phyloP scores from a whole-genome alignment of 352 stramenopile genomes.

The Aphanomyces stellatus region DNA sequence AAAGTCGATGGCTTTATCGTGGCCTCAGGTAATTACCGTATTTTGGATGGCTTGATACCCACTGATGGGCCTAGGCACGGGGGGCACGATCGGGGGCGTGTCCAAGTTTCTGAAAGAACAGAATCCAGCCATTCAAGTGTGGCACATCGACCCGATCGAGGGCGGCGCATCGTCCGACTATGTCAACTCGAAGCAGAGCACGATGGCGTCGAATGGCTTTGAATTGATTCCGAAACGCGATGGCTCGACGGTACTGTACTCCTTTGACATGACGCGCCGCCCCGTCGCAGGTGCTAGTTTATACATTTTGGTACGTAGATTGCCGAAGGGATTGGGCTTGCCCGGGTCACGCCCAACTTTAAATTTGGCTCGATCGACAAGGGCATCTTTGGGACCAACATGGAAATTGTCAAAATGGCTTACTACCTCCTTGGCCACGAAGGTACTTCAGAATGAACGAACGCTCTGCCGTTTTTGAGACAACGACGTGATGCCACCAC shows the following conservation, averaged over 20 bases:
- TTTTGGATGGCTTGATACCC: not conserved
- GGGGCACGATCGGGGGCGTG: slow-evolving; percentile 87
- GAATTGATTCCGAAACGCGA: slow-evolving; percentile 77
- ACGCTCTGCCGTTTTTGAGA: too few relatives aligned
- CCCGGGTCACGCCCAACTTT: slow-evolving; percentile 90
- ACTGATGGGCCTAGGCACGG: too few relatives aligned
- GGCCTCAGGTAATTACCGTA: slow-evolving; percentile 41
- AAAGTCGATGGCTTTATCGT: slow-evolving; percentile 88
- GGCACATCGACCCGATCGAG: slow-evolving; percentile 71
- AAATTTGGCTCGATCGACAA: slow-evolving; percentile 84
- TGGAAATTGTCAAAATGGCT: slow-evolving; percentile 92
- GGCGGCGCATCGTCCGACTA: slow-evolving; percentile 81
- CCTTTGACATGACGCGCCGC: too few relatives aligned
- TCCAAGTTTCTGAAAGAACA: slow-evolving; percentile 90
- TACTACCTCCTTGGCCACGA: slow-evolving; percentile 87
- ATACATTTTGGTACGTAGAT: too few relatives aligned
- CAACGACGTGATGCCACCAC: too few relatives aligned
- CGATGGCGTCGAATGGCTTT: slow-evolving; percentile 80
- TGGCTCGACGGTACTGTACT: slow-evolving; percentile 60
- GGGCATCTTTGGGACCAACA: slow-evolving; percentile 86
- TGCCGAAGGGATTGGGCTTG: slow-evolving; percentile 91
- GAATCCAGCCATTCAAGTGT: slow-evolving; percentile 46
- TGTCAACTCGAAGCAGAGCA: slow-evolving; percentile 52
- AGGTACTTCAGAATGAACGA: too few relatives aligned
- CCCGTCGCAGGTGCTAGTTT: not conserved